Conservation (phyloP, 2,329 filamentous ascomycete species). For the Apiospora pterosperma region DNA sequence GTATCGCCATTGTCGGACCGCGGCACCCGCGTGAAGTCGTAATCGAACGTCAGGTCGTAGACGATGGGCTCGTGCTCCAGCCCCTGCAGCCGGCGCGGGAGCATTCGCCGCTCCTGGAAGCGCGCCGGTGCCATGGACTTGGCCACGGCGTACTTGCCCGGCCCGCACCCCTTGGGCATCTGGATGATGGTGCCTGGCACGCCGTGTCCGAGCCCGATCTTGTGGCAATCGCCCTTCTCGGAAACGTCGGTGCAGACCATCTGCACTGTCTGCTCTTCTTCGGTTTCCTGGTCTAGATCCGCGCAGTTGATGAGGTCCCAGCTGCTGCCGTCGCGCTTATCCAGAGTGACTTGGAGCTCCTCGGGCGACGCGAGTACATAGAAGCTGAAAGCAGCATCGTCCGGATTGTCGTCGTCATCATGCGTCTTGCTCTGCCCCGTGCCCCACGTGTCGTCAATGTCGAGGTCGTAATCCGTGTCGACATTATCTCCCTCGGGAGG, state of each 20-base stretch:
- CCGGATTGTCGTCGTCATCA: slow-evolving; percentile 19
- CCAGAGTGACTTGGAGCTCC: slow-evolving; percentile 28
- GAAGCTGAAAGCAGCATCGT: slow-evolving; percentile 30
- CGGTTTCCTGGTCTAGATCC: slow-evolving; percentile 21
- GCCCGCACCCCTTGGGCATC: slow-evolving; percentile 37
- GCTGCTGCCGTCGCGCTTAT: slow-evolving; percentile 41
- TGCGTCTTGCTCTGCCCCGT: not conserved
- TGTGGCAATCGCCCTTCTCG: slow-evolving; percentile 31
- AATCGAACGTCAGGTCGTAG: slow-evolving; percentile 38
- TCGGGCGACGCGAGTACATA: slow-evolving; percentile 29
- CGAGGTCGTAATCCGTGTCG: slow-evolving; percentile 26
- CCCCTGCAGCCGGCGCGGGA: slow-evolving; percentile 18
- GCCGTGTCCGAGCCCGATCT: slow-evolving; percentile 33
- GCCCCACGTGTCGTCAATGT: slow-evolving; percentile 25
- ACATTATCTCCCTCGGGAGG: slow-evolving; percentile 28
- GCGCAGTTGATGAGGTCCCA: slow-evolving; percentile 39
- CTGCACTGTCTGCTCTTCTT: slow-evolving; percentile 31
- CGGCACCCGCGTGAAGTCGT: slow-evolving; percentile 31
- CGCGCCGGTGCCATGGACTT: slow-evolving; percentile 20
- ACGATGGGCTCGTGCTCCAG: slow-evolving; percentile 15
- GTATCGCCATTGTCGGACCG: slow-evolving; percentile 27
- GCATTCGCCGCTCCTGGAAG: slow-evolving; percentile 12
- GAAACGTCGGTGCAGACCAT: slow-evolving; percentile 34
- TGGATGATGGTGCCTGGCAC: slow-evolving; percentile 34
- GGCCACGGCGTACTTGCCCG: slow-evolving; percentile 36